Percentiles rank a stretch among this genome's conserved stretches.
These are phyloP conservation scores for Cytospora piceae DNA, from an alignment of 2,329 filamentous ascomycete species.

Conservation along the genomic window DNA sequence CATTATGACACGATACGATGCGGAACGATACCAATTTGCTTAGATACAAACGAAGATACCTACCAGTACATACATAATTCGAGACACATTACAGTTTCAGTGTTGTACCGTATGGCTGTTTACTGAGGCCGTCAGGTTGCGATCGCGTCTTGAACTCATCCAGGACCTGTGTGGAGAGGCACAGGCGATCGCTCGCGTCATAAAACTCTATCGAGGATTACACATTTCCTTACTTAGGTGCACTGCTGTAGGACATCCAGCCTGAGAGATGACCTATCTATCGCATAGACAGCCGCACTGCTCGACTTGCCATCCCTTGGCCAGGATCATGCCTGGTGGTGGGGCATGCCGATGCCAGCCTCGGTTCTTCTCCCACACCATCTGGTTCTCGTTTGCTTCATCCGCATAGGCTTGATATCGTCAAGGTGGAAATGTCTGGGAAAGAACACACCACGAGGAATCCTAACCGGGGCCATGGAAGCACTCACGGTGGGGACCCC, in stretches of 20 bases:
- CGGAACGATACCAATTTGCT: slow-evolving; percentile 29
- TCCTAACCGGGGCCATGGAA: background rate
- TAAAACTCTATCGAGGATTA: background rate
- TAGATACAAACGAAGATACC: slow-evolving; percentile 17
- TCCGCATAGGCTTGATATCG: background rate
- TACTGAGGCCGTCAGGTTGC: too few species aligned
- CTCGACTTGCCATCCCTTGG: background rate
- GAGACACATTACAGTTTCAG: background rate
- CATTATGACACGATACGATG: slow-evolving; percentile 10
- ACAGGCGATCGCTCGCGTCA: background rate
- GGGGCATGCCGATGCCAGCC: background rate
- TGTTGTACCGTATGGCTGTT: too few species aligned
- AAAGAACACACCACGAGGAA: background rate
- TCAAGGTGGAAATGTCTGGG: background rate
- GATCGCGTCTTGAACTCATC: background rate
- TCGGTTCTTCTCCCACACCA: too few species aligned
- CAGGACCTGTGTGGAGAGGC: background rate
- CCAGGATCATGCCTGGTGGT: background rate
- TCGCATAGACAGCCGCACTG: background rate
- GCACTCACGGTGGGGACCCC: background rate
- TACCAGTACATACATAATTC: background rate
- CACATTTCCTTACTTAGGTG: background rate
- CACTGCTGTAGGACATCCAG: background rate
- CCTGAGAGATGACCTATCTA: background rate
- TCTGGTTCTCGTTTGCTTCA: background rate